These are phyloP conservation scores for Nyctanthes arbortristis DNA, from an alignment of 257 asterid genomes.

Conservation along the genomic window DNA sequence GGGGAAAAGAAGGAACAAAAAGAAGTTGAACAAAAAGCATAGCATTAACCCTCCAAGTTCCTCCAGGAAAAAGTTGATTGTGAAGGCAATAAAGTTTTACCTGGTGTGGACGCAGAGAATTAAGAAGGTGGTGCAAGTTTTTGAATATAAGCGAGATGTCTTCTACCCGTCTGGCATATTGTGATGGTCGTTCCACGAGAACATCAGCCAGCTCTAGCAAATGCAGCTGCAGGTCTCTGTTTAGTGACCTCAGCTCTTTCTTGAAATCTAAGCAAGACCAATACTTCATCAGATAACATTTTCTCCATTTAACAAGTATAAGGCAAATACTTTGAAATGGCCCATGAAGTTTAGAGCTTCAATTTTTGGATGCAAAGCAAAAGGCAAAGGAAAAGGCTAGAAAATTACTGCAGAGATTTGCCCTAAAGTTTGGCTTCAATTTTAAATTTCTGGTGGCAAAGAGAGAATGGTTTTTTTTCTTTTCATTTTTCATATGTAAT, in stretches of 20 bases:
- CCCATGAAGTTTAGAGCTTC: not conserved
- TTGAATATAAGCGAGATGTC: constrained; percentile 88
- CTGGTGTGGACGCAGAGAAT: constrained; percentile 97
- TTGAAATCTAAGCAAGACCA: constrained; percentile 57
- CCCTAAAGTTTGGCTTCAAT: not conserved
- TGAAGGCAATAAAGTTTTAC: constrained; percentile 33
- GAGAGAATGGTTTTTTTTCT: not conserved
- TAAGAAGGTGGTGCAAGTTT: constrained; percentile 92
- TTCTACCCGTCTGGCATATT: constrained; percentile 95
- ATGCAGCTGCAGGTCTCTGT: constrained; percentile 86
- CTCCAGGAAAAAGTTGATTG: constrained; percentile 7
- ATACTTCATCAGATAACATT: constrained; percentile 21
- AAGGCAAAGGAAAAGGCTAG: no score
- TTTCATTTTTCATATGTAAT: not conserved
- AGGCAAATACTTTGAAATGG: not conserved
- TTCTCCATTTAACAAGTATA: constrained; percentile 8
- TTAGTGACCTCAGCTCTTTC: constrained; percentile 89
- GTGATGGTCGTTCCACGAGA: constrained; percentile 94
- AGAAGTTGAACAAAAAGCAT: constrained; percentile 16
- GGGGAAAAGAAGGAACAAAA: constrained; percentile 19
- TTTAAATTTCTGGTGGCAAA: not conserved
- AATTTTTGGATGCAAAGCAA: no score
- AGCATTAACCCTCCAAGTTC: not conserved
- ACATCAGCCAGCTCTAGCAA: constrained; percentile 93
- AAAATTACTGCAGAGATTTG: not conserved